phyloP scores from a whole-genome alignment of 2,329 filamentous ascomycete genomes.

The Trichoderma semiorbis region DNA sequence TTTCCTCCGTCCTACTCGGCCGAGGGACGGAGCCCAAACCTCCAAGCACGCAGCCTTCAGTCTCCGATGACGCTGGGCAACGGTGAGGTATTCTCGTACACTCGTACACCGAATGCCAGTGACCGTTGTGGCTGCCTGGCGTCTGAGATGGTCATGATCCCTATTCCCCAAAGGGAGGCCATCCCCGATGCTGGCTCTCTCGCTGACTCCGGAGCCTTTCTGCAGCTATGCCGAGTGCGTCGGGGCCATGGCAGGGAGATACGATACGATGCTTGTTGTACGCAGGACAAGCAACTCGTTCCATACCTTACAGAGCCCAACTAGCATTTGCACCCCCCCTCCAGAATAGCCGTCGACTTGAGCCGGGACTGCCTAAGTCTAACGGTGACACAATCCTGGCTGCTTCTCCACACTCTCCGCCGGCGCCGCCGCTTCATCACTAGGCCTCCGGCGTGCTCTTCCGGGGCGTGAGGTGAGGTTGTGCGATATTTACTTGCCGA shows the following conservation, averaged over 20 bases:
- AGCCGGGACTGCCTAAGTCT: conserved; percentile 7
- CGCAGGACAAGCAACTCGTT: neutral
- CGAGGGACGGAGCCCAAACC: neutral
- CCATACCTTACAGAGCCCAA: neutral
- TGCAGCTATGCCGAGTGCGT: conserved; percentile 8
- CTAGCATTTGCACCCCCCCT: neutral
- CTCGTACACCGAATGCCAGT: neutral
- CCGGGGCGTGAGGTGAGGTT: neutral
- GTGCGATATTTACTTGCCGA: neutral
- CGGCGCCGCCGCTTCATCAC: conserved; percentile 7
- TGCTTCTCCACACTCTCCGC: conserved; percentile 15
- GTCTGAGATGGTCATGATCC: neutral
- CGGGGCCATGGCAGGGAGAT: neutral
- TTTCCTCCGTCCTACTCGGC: neutral
- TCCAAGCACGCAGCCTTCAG: neutral
- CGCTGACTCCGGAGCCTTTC: neutral
- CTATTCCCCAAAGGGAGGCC: conserved; percentile 7
- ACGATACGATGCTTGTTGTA: neutral
- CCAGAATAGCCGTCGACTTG: conserved; percentile 15
- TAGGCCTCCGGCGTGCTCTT: neutral
- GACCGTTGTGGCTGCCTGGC: neutral
- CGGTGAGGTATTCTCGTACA: neutral
- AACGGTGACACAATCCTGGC: conserved; percentile 13
- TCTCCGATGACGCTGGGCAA: neutral
- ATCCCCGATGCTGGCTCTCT: neutral